phyloP scores from a whole-genome alignment of 129 eudicot species.

The Flaveria ramosissima region DNA sequence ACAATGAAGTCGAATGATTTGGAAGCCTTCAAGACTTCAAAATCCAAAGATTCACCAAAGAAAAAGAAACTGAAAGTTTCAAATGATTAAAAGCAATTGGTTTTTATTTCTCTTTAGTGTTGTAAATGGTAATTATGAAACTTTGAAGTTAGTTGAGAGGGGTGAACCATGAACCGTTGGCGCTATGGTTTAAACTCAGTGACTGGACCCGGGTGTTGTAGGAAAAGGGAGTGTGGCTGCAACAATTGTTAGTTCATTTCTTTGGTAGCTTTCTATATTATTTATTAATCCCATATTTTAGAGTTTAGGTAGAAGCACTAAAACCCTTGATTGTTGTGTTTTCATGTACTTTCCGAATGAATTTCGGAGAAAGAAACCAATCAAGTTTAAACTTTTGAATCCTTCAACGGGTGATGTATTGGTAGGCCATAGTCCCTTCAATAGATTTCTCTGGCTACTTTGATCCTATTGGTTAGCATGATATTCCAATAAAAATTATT shows the following conservation, averaged over 20 bases:
- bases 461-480: too few relatives aligned
- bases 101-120: not conserved
- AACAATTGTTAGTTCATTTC: conserved; percentile 2
- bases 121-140: conserved; percentile 6
- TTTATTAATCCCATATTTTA: not conserved
- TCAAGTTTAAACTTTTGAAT: not conserved
- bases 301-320: not conserved
- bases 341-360: not conserved
- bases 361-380: not conserved
- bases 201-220: conserved; percentile 15
- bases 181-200: not conserved
- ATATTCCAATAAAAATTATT: too few relatives aligned
- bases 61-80: conserved; percentile 53
- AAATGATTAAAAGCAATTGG: conserved; percentile 17
- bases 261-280: not conserved
- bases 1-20: conserved; percentile 26
- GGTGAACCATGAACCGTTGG: conserved; percentile 4
- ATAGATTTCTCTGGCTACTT: too few relatives aligned
- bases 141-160: conserved; percentile 12
- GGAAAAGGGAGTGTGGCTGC: conserved; percentile 9
- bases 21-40: conserved; percentile 36
- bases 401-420: too few relatives aligned
- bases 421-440: too few relatives aligned
- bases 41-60: conserved; percentile 45
- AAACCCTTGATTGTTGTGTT: not conserved